Percentiles rank a stretch among this genome's conserved stretches.
These are phyloP conservation scores for Kodamaea leandrae DNA, from an alignment of 805 yeast species.

Conservation along the genomic window DNA sequence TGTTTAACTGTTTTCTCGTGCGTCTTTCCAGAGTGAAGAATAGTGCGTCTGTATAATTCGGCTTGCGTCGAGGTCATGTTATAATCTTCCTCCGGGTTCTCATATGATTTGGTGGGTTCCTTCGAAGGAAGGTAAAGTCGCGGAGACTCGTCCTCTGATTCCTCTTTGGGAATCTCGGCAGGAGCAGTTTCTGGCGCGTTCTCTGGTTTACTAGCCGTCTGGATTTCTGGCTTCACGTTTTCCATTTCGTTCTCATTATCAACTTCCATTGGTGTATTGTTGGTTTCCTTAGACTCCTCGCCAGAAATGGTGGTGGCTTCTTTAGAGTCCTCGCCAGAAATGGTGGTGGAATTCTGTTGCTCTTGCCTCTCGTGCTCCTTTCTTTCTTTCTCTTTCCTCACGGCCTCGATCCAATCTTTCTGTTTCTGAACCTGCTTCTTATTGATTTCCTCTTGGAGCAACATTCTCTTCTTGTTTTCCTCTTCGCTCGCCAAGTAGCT, in stretches of 20 bases:
- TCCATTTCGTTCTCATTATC: constrained; percentile 5
- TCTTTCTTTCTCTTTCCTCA: constrained; percentile 10
- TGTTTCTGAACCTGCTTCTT: constrained; percentile 20
- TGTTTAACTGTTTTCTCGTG: constrained; percentile 14
- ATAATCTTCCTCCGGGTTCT: constrained; percentile 44
- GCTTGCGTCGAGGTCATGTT: constrained; percentile 39
- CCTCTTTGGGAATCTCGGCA: too few species aligned
- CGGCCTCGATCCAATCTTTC: constrained; percentile 11
- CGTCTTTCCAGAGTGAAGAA: constrained; percentile 25
- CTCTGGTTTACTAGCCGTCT: not conserved
- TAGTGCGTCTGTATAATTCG: constrained; percentile 33
- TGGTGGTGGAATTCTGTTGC: not conserved
- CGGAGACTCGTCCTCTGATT: constrained; percentile 13
- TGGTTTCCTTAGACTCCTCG: not conserved
- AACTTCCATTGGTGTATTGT: not conserved
- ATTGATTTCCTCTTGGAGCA: constrained; percentile 23
- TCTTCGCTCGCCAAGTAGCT: constrained; percentile 15
- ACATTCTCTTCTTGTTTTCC: constrained; percentile 7
- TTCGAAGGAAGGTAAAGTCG: constrained; percentile 20
- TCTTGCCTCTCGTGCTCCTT: constrained; percentile 12
- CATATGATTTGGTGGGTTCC: constrained; percentile 24
- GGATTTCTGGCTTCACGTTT: not conserved
- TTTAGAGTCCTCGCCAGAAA: too few species aligned
- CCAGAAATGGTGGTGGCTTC: too few species aligned
- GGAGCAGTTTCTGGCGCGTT: too few species aligned